These are phyloP conservation scores for Lagenaria siceraria DNA, from an alignment of 306 rosid genomes.

Conservation along the genomic window DNA sequence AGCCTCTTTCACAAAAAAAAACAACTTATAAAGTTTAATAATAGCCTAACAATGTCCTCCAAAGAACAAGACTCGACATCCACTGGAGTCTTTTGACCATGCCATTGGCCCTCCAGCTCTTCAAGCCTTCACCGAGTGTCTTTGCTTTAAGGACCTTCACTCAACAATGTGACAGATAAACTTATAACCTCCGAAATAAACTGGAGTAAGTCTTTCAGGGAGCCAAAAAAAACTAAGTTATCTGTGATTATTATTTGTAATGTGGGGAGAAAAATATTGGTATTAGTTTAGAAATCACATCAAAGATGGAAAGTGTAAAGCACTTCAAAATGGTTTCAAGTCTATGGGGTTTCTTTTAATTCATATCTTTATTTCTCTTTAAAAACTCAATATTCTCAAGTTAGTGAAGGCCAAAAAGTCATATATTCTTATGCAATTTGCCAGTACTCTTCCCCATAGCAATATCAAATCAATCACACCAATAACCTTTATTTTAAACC, in stretches of 20 bases:
- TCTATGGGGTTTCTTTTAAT: neutral
- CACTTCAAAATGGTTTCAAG: neutral
- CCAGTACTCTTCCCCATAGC: neutral
- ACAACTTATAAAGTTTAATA: no score
- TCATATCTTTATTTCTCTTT: neutral
- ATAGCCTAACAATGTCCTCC: no score
- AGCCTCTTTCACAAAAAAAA: no score
- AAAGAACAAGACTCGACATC: no score
- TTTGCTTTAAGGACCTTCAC: no score
- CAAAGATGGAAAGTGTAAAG: neutral
- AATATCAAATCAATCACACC: conserved; percentile 5
- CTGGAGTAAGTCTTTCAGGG: no score
- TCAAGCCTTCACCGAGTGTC: no score
- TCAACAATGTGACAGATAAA: no score
- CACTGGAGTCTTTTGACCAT: no score
- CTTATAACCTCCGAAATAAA: no score
- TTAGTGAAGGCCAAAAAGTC: conserved; percentile 1
- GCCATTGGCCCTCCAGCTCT: no score
- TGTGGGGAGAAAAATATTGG: neutral
- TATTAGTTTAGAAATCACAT: neutral
- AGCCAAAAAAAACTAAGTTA: no score
- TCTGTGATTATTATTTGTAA: neutral
- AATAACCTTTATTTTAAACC: neutral
- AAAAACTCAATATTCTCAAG: conserved; percentile 5
- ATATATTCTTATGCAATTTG: conserved; percentile 4